Conservation (phyloP, 768 basidiomycete species). For the Chalciporus piperatus region DNA sequence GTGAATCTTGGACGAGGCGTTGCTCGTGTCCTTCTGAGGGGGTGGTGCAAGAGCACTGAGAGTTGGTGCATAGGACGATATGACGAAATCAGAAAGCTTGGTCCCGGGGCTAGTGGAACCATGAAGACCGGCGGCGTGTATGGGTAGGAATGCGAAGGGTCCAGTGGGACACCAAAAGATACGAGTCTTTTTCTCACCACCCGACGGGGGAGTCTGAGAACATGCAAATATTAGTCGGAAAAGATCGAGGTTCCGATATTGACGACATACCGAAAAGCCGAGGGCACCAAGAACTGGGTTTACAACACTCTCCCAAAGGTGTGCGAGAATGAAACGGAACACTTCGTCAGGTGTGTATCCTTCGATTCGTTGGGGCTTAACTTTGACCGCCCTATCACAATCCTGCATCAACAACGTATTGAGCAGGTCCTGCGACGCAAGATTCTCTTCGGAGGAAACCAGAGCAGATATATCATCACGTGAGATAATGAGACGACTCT, state of each 20-base stretch:
- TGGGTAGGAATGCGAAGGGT: not conserved
- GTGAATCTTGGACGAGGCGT: not conserved
- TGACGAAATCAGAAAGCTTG: not conserved
- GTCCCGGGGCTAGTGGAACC: not conserved
- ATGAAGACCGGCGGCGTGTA: not conserved
- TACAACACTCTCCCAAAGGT: not conserved
- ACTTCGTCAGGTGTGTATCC: not conserved
- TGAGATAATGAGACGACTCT: too few relatives aligned
- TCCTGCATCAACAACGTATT: too few relatives aligned
- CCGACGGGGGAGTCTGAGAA: not conserved
- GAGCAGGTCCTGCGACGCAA: too few relatives aligned
- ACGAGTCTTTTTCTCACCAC: not conserved
- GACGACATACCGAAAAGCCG: not conserved
- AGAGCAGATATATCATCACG: too few relatives aligned
- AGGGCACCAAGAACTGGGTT: not conserved
- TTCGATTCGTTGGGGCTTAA: not conserved
- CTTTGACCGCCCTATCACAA: too few relatives aligned
- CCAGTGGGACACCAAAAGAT: not conserved
- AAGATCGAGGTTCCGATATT: too few relatives aligned
- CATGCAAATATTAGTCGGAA: too few relatives aligned
- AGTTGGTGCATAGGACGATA: constrained; percentile 27
- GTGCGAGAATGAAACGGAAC: not conserved
- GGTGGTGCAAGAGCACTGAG: constrained; percentile 13
- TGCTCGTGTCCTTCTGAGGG: not conserved
- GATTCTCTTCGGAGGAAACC: too few relatives aligned